Conservation (phyloP, 2,329 filamentous ascomycete genomes). For the Diaporthe humulicola region DNA sequence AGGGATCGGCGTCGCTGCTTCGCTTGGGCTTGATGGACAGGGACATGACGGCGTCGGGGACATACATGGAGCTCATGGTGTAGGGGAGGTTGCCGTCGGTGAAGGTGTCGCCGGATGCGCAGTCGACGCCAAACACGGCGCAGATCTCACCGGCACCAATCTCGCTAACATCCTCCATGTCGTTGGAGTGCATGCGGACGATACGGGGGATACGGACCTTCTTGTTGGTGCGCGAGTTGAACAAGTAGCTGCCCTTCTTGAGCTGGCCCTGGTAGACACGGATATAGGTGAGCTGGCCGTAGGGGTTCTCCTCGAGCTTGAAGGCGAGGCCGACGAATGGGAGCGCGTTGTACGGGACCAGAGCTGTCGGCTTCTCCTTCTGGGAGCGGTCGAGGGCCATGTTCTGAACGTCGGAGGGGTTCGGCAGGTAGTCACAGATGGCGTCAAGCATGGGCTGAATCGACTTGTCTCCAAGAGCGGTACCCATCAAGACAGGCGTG, state of each 20-base stretch:
- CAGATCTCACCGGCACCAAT: constrained; percentile 98
- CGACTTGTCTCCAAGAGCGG: constrained; percentile 92
- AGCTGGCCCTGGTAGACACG: constrained; percentile 96
- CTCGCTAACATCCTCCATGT: constrained; percentile 96
- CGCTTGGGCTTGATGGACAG: constrained; percentile 97
- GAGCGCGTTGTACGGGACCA: constrained; percentile 92
- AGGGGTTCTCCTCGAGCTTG: constrained; percentile 99
- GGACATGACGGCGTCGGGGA: constrained; percentile 97
- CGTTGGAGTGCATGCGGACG: constrained; percentile 99
- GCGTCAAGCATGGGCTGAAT: constrained; percentile 96
- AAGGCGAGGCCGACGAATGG: constrained; percentile 97
- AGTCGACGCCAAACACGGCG: constrained; percentile 97
- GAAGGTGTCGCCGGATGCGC: constrained; percentile 97
- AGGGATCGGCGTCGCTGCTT: constrained; percentile 91
- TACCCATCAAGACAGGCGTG: constrained; percentile 95
- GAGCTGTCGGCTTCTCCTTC: constrained; percentile 83
- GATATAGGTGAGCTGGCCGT: constrained; percentile 97
- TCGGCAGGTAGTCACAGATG: constrained; percentile 95
- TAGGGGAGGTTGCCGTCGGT: constrained; percentile 94
- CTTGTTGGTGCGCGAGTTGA: constrained; percentile 94
- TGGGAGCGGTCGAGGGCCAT: constrained; percentile 86
- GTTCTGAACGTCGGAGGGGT: constrained; percentile 91
- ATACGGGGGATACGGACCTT: constrained; percentile 97
- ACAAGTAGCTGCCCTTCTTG: constrained; percentile 89
- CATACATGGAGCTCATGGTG: constrained; percentile 98